Evolutionary conservation across 2,329 filamentous ascomycete genomes (phyloP).

Genomic region (Hortaea werneckii): DNA sequence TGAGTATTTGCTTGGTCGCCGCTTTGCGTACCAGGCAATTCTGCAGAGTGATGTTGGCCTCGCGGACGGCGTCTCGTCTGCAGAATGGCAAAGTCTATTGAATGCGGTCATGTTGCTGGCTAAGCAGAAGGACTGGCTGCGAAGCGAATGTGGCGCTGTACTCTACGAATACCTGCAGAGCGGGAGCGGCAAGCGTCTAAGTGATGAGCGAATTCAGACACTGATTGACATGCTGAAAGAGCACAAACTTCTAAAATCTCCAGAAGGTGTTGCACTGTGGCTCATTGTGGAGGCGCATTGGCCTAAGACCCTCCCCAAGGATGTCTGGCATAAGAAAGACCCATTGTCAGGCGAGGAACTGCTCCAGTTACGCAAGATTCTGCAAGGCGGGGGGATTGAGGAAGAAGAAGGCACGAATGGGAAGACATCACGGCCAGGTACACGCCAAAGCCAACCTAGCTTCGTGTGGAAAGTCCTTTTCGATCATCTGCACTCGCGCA

Average conservation of each 20-base stretch:
- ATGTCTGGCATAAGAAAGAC: conserved; percentile 63
- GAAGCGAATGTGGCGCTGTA: conserved; percentile 77
- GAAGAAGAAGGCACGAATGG: conserved; percentile 28
- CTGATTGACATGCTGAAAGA: conserved; percentile 18
- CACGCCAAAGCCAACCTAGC: conserved; percentile 58
- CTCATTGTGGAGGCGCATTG: conserved; percentile 57
- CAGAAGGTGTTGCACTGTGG: conserved; percentile 87
- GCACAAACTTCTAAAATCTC: conserved; percentile 61
- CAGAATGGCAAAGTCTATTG: conserved; percentile 57
- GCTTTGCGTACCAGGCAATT: conserved; percentile 81
- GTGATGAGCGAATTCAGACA: conserved; percentile 8
- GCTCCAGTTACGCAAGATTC: conserved; percentile 58
- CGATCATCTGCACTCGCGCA: conserved; percentile 28
- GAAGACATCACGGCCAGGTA: conserved; percentile 53
- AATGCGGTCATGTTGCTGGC: conserved; percentile 63
- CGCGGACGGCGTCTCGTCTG: conserved; percentile 40
- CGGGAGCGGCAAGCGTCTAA: conserved; percentile 8
- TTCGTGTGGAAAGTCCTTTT: conserved; percentile 63
- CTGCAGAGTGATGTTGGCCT: conserved; percentile 69
- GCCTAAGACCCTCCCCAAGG: conserved; percentile 52
- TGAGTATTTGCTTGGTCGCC: conserved; percentile 72
- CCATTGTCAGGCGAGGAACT: conserved; percentile 63
- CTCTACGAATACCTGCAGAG: conserved; percentile 56
- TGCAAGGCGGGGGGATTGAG: conserved; percentile 62
- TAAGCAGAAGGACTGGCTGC: conserved; percentile 76